Evolutionary conservation across 495 filamentous ascomycete genomes (phyloP).

Genomic region (Coniosporium apollinis): DNA sequence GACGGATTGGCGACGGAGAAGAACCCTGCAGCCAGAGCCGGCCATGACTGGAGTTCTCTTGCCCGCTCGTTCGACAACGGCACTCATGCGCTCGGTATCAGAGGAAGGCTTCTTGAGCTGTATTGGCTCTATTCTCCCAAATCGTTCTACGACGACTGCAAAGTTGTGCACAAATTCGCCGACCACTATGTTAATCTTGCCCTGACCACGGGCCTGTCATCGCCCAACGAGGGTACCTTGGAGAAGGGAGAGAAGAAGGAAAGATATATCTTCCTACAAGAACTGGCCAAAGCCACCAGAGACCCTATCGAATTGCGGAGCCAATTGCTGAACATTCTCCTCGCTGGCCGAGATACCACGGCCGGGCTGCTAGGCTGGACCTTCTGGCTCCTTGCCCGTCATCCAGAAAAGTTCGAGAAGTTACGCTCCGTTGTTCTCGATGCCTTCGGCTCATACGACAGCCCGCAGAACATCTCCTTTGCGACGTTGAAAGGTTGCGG

Average conservation of each 20-base stretch:
- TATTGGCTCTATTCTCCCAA: slow-evolving; percentile 22
- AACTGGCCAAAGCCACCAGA: slow-evolving; percentile 54
- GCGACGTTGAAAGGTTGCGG: neutral
- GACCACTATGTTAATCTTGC: slow-evolving; percentile 55
- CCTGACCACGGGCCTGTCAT: slow-evolving; percentile 30
- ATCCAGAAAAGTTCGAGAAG: neutral
- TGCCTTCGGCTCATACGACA: slow-evolving; percentile 2
- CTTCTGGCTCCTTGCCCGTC: slow-evolving; percentile 3
- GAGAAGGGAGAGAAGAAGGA: slow-evolving; percentile 29
- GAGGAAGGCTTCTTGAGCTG: slow-evolving; percentile 21
- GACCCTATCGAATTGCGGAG: slow-evolving; percentile 58
- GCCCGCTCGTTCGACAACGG: slow-evolving; percentile 15
- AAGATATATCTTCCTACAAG: slow-evolving; percentile 65
- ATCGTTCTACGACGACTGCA: slow-evolving; percentile 43
- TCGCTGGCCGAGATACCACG: slow-evolving; percentile 32
- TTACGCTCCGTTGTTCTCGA: neutral
- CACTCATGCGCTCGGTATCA: slow-evolving; percentile 9
- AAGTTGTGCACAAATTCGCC: slow-evolving; percentile 32
- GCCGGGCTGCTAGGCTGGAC: slow-evolving; percentile 19
- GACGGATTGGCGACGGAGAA: slow-evolving; percentile 2
- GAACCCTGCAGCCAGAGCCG: neutral
- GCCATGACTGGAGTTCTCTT: slow-evolving; percentile 10
- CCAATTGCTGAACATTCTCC: slow-evolving; percentile 63
- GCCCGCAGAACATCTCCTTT: slow-evolving; percentile 3
- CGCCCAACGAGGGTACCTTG: slow-evolving; percentile 46